Percentiles rank a stretch among this genome's conserved stretches.
Conservation (phyloP, 2,329 filamentous ascomycete genomes). For the Daldinia sp. region DNA sequence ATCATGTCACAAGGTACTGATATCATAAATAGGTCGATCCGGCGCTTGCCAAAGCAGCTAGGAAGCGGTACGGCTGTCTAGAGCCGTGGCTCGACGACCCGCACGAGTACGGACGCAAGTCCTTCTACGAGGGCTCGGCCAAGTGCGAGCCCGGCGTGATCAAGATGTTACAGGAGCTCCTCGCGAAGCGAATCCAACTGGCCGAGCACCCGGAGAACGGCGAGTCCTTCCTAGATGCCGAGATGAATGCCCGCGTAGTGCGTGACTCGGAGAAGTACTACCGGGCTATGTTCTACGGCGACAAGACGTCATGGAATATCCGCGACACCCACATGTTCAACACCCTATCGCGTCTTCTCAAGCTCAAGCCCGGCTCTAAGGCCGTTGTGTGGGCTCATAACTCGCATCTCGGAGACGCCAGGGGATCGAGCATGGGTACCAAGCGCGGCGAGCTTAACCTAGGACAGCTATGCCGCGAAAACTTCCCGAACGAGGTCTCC, state of each 20-base stretch:
- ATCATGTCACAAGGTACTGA: not conserved
- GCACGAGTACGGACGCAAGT: constrained; percentile 60
- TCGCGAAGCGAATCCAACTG: constrained; percentile 58
- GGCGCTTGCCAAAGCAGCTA: constrained; percentile 57
- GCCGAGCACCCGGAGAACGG: constrained; percentile 52
- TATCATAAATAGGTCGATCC: constrained; percentile 53
- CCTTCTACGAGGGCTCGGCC: constrained; percentile 53
- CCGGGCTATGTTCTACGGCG: constrained; percentile 64
- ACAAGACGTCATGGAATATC: constrained; percentile 62
- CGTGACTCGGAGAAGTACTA: constrained; percentile 64
- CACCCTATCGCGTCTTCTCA: constrained; percentile 59
- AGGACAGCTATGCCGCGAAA: constrained; percentile 61
- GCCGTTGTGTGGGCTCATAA: constrained; percentile 68
- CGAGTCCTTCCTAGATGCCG: constrained; percentile 61
- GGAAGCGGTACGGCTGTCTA: constrained; percentile 60
- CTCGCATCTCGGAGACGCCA: constrained; percentile 66
- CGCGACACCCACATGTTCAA: constrained; percentile 66
- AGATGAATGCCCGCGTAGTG: constrained; percentile 64
- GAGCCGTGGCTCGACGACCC: constrained; percentile 63
- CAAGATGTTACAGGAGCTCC: constrained; percentile 58
- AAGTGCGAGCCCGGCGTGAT: constrained; percentile 61
- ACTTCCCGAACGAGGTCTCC: constrained; percentile 28
- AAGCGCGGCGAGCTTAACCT: constrained; percentile 61
- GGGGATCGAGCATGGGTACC: constrained; percentile 62
- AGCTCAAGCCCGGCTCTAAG: constrained; percentile 56